These are phyloP conservation scores for Suhomyces pyralidae DNA, from an alignment of 805 yeast species.

Conservation along the genomic window DNA sequence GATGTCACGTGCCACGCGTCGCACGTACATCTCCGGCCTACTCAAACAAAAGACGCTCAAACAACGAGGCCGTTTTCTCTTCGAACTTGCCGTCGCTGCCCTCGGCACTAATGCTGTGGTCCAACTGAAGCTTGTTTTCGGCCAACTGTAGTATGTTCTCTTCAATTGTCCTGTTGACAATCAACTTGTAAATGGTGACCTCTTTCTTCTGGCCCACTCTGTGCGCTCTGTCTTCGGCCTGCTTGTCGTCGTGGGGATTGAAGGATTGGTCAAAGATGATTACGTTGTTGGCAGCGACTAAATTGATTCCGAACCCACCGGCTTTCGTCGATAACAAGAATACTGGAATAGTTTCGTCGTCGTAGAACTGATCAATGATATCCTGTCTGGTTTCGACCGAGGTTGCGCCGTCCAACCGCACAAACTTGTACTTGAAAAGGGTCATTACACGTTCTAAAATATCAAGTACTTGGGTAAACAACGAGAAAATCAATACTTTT, in stretches of 20 bases:
- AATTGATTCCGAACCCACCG: conserved; percentile 97
- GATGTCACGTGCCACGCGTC: not conserved
- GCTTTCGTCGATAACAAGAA: conserved; percentile 92
- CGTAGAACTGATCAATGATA: conserved; percentile 83
- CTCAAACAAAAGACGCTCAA: conserved; percentile 46
- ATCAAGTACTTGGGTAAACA: conserved; percentile 90
- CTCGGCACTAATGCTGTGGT: conserved; percentile 52
- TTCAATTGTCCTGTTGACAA: conserved; percentile 75
- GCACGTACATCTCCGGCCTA: not conserved
- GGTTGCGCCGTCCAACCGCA: conserved; percentile 91
- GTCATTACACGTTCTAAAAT: conserved; percentile 76
- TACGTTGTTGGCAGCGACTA: conserved; percentile 92
- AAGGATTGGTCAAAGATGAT: conserved; percentile 90
- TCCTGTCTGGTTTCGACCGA: conserved; percentile 91
- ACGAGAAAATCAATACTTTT: conserved; percentile 79
- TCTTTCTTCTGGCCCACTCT: conserved; percentile 91
- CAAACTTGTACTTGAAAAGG: conserved; percentile 60
- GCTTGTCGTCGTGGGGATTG: conserved; percentile 97
- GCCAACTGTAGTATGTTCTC: conserved; percentile 86
- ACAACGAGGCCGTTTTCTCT: conserved; percentile 50
- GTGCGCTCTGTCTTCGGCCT: conserved; percentile 98
- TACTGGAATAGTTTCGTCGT: conserved; percentile 76
- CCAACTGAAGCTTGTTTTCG: conserved; percentile 85
- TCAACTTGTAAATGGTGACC: conserved; percentile 74
- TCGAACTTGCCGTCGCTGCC: conserved; percentile 44